phyloP scores from a whole-genome alignment of 805 yeast genomes.

The Sugiyamaella americana region DNA sequence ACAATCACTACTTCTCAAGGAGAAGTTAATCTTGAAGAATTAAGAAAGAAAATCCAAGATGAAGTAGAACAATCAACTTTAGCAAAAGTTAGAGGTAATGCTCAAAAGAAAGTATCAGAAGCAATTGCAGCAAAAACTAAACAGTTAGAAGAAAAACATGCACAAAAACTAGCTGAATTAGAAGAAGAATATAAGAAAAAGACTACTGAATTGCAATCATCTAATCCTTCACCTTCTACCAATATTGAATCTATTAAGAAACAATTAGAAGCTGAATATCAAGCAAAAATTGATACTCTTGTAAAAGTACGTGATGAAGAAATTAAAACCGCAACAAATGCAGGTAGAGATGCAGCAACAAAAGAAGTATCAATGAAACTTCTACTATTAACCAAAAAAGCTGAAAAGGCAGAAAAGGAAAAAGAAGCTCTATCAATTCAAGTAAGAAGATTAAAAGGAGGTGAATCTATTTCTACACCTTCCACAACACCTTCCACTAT shows the following conservation, averaged over 20 bases:
- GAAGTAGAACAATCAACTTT: constrained; percentile 9
- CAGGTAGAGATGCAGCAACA: constrained; percentile 41
- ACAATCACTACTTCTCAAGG: constrained; percentile 7
- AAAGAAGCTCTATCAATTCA: background rate
- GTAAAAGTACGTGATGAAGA: constrained; percentile 20
- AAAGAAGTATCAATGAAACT: constrained; percentile 55
- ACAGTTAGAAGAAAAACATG: constrained; percentile 20
- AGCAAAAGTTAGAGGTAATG: constrained; percentile 6
- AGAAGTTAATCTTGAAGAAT: constrained; percentile 12
- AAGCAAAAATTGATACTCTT: constrained; percentile 23
- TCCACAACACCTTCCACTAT: constrained; percentile 1
- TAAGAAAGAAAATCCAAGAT: constrained; percentile 15
- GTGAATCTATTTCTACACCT: background rate
- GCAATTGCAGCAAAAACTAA: constrained; percentile 12
- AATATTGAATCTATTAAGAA: constrained; percentile 15
- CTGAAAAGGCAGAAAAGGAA: constrained; percentile 43
- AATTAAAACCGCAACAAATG: constrained; percentile 14
- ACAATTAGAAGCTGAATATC: constrained; percentile 34
- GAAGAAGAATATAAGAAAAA: constrained; percentile 1
- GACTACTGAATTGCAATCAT: constrained; percentile 8
- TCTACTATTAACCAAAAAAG: constrained; percentile 47
- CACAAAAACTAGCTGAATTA: constrained; percentile 13
- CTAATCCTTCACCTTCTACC: constrained; percentile 11
- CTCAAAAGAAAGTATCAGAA: constrained; percentile 17
- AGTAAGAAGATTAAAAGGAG: background rate